Conservation (phyloP, 2,329 filamentous ascomycete species). For the Ophiostoma perfectum region DNA sequence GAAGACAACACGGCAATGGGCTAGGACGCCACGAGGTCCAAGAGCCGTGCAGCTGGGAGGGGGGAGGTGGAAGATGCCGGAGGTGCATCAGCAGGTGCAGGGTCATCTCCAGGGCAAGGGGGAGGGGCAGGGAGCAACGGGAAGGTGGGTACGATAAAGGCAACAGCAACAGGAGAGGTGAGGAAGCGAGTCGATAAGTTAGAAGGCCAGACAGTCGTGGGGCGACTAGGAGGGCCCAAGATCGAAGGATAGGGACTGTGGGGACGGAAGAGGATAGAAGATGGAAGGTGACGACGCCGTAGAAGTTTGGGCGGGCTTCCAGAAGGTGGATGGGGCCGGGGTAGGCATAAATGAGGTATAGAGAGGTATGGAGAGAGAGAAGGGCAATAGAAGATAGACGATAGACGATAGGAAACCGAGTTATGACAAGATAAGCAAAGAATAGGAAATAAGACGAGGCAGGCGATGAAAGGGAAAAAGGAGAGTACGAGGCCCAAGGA, state of each 20-base stretch:
- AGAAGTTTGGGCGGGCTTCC: conserved; percentile 6
- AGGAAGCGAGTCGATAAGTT: not conserved
- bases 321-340: conserved; percentile 12
- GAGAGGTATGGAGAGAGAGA: not conserved
- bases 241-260: no score
- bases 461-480: not conserved
- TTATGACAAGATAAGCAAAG: conserved; percentile 9
- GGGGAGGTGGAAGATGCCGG: not conserved
- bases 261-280: no score
- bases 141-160: not conserved
- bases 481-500: not conserved
- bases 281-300: conserved; percentile 5
- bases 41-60: not conserved
- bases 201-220: not conserved
- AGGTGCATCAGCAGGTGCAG: not conserved
- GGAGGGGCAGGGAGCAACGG: not conserved
- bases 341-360: conserved; percentile 2
- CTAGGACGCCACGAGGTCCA: conserved; percentile 5
- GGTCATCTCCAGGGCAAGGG: not conserved
- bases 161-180: not conserved
- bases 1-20: conserved; percentile 3
- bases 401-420: not conserved
- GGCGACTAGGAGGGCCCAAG: no score
- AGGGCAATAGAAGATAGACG: not conserved
- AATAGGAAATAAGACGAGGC: not conserved